Conservation (phyloP, 768 basidiomycete species). For the Daedaleopsis nitida region DNA sequence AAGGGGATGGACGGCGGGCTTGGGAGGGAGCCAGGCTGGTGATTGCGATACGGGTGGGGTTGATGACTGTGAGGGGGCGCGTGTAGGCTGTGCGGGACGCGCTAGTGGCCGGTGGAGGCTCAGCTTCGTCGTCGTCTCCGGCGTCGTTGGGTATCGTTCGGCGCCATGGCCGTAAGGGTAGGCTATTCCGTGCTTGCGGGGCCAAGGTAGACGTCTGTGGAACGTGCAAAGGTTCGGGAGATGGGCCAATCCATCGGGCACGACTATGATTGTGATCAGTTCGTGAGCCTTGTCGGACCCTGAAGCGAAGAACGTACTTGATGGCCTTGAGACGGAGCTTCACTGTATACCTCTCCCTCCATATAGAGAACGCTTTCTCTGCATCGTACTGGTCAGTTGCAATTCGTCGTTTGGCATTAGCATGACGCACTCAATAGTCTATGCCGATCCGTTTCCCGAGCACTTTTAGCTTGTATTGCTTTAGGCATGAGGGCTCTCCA, state of each 20-base stretch:
- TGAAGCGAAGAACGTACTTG: constrained; percentile 57
- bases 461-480: constrained; percentile 64
- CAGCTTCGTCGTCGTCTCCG: constrained; percentile 17
- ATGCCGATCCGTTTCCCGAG: constrained; percentile 59
- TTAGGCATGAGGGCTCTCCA: constrained; percentile 76
- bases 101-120: constrained; percentile 9
- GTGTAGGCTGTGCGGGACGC: neutral
- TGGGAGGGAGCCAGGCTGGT: constrained; percentile 40
- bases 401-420: neutral
- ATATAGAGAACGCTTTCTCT: constrained; percentile 62
- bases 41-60: constrained; percentile 35
- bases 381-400: constrained; percentile 13
- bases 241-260: constrained; percentile 73
- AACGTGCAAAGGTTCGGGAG: constrained; percentile 34
- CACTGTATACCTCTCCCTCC: constrained; percentile 68
- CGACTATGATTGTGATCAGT: constrained; percentile 48
- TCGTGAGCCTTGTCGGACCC: constrained; percentile 16
- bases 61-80: constrained; percentile 19
- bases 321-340: constrained; percentile 80
- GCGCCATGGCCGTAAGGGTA: neutral
- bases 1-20: constrained; percentile 17
- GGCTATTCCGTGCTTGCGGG: constrained; percentile 3
- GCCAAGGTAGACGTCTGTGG: constrained; percentile 29
- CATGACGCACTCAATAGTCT: constrained; percentile 56
- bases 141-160: constrained; percentile 3